These are phyloP conservation scores for Apophysomyces ossiformis DNA, from an alignment of 371 early-diverging fungal genomes.

Conservation along the genomic window DNA sequence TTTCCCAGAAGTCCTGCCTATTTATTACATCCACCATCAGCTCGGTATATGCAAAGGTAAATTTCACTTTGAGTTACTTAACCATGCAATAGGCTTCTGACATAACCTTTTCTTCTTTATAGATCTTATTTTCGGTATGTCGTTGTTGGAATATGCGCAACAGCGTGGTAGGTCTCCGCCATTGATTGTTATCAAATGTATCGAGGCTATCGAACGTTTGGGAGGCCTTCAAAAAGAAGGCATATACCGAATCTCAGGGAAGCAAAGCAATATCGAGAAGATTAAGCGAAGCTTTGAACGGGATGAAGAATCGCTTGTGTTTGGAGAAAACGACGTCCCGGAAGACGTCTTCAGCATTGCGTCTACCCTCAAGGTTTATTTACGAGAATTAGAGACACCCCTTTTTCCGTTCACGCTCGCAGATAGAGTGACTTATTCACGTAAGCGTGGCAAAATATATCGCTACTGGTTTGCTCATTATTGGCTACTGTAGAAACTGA, in stretches of 20 bases:
- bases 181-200: conserved; percentile 57
- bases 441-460: conserved; percentile 30
- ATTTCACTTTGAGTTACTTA: background rate
- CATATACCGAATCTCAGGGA: conserved; percentile 71
- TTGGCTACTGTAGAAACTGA: conserved; percentile 28
- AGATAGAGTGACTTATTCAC: conserved; percentile 62
- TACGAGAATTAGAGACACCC: conserved; percentile 69
- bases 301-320: conserved; percentile 56
- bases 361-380: conserved; percentile 64
- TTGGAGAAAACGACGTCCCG: conserved; percentile 53
- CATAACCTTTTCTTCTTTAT: conserved; percentile 3
- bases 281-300: conserved; percentile 60
- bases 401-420: conserved; percentile 63
- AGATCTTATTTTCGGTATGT: conserved; percentile 68
- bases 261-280: conserved; percentile 61
- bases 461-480: background rate
- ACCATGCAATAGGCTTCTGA: background rate
- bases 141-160: conserved; percentile 55
- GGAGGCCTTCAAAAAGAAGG: conserved; percentile 71
- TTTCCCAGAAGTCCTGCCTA: conserved; percentile 17
- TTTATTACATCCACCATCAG: conserved; percentile 28
- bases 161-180: conserved; percentile 57
- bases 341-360: conserved; percentile 67
- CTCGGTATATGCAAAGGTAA: conserved; percentile 43
- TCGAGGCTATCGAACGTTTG: conserved; percentile 63